phyloP scores from a whole-genome alignment of 2,329 filamentous ascomycete species.

The Monilinia vaccinii-corymbosi region DNA sequence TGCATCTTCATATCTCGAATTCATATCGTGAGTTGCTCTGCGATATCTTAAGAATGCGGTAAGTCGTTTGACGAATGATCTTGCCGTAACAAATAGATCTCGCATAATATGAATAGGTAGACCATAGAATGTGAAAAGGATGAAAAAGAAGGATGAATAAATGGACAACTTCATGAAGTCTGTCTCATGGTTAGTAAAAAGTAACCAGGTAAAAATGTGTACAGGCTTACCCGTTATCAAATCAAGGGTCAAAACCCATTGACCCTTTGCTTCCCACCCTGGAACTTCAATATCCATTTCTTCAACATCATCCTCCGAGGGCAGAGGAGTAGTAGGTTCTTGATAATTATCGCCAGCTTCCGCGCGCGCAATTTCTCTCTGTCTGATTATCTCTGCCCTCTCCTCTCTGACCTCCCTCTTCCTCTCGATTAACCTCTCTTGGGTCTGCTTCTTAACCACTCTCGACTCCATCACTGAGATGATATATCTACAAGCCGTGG shows the following conservation, averaged over 20 bases:
- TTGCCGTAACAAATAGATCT: constrained; percentile 87
- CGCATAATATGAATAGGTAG: constrained; percentile 94
- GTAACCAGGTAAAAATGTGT: background rate
- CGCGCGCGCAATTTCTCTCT: constrained; percentile 30
- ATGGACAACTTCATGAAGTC: constrained; percentile 88
- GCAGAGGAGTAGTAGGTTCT: constrained; percentile 37
- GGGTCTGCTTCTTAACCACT: constrained; percentile 67
- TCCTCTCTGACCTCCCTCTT: constrained; percentile 57
- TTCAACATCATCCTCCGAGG: constrained; percentile 67
- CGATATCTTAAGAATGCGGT: constrained; percentile 82
- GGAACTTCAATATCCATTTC: constrained; percentile 93
- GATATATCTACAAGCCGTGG: constrained; percentile 69
- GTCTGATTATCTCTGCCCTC: constrained; percentile 39
- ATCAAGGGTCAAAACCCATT: constrained; percentile 84
- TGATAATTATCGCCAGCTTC: constrained; percentile 23
- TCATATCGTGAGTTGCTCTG: constrained; percentile 90
- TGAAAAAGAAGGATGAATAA: constrained; percentile 86
- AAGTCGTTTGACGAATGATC: constrained; percentile 86
- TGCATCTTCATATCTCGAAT: constrained; percentile 79
- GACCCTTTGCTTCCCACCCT: constrained; percentile 92
- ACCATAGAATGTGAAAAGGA: constrained; percentile 89
- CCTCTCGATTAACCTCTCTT: constrained; percentile 56
- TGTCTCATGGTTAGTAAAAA: constrained; percentile 29
- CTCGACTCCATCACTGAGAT: constrained; percentile 70
- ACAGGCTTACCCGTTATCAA: constrained; percentile 59